Evolutionary conservation across 768 basidiomycete genomes (phyloP).

Genomic region (Lyophyllum atratum): DNA sequence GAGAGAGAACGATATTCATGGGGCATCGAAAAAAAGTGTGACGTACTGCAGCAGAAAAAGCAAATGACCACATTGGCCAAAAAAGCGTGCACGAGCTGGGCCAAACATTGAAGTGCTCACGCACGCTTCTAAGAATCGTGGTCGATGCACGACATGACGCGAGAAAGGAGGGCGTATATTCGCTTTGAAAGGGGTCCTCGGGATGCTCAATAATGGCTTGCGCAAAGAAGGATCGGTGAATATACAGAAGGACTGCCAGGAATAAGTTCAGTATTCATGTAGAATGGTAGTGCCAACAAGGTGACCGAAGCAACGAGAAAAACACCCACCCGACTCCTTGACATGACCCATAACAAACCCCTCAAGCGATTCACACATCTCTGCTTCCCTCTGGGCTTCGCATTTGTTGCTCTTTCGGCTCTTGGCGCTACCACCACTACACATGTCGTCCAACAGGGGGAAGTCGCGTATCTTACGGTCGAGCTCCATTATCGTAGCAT

Average conservation of each 20-base stretch:
- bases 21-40: background rate
- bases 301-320: background rate
- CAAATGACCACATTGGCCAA: slow-evolving; percentile 66
- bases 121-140: slow-evolving; percentile 53
- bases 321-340: slow-evolving; percentile 42
- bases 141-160: slow-evolving; percentile 61
- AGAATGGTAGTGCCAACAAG: too few species aligned
- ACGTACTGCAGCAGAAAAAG: slow-evolving; percentile 54
- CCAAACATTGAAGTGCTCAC: slow-evolving; percentile 46
- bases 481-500: slow-evolving; percentile 65
- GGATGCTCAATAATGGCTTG: slow-evolving; percentile 72
- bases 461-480: slow-evolving; percentile 74
- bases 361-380: slow-evolving; percentile 32
- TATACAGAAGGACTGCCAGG: slow-evolving; percentile 55
- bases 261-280: background rate
- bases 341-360: slow-evolving; percentile 50
- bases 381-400: slow-evolving; percentile 30
- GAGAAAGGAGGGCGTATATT: slow-evolving; percentile 65
- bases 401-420: background rate
- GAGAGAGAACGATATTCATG: background rate
- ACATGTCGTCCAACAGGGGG: slow-evolving; percentile 16
- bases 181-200: slow-evolving; percentile 62
- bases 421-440: background rate
- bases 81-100: slow-evolving; percentile 54
- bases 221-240: slow-evolving; percentile 71